Conservation (phyloP, 345 rosid genomes). For the Lepidium sativum region DNA sequence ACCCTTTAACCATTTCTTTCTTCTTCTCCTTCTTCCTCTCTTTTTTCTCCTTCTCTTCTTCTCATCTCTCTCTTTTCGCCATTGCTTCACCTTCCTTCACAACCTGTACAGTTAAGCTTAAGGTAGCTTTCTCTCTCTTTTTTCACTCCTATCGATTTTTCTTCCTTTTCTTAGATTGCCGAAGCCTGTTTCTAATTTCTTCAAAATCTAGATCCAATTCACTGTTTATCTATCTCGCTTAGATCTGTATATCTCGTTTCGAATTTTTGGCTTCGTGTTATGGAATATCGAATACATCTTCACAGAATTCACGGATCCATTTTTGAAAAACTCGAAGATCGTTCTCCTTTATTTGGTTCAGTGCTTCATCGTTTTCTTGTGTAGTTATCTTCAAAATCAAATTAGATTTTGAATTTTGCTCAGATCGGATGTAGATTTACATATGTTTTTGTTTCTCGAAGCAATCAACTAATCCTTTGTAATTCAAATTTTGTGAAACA, state of each 20-base stretch:
- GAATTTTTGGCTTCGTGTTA: background rate
- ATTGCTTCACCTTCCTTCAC: slow-evolving; percentile 6
- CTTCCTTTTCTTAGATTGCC: background rate
- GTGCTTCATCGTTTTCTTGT: too few relatives aligned
- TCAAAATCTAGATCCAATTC: background rate
- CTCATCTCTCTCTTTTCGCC: background rate
- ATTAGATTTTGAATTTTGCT: background rate
- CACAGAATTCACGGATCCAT: background rate
- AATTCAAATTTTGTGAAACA: background rate
- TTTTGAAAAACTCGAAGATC: too few relatives aligned
- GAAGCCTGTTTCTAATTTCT: background rate
- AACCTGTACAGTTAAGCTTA: slow-evolving; percentile 26
- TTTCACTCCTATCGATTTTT: background rate
- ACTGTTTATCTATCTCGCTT: background rate
- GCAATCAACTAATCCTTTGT: too few relatives aligned
- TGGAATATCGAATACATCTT: background rate
- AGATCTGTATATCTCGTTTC: slow-evolving; percentile 6
- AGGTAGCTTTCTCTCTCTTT: slow-evolving; percentile 10
- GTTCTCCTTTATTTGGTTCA: too few relatives aligned
- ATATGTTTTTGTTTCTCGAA: too few relatives aligned
- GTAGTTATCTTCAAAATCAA: too few relatives aligned
- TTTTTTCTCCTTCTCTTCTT: background rate
- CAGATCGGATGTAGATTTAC: background rate
- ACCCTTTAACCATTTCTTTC: background rate
- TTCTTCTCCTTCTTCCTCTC: background rate